Evolutionary conservation across 768 basidiomycete genomes (phyloP), one percentile per base, ranked within the genome.

Genomic region (Mycena haematopus): DNA sequence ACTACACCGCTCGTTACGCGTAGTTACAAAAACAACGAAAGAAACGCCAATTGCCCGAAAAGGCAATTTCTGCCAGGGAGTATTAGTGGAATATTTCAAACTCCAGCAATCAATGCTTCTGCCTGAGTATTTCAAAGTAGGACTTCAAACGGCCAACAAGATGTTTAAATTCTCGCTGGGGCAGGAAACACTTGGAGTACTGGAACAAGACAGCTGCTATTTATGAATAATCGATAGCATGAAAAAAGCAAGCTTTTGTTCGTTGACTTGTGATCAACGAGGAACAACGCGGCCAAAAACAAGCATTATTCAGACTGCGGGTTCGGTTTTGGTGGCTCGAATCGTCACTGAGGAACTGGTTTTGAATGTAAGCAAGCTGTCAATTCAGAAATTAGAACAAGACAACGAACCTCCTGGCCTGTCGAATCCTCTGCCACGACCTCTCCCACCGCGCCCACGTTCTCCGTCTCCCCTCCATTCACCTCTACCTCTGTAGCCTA

Each of bases 391-490:
- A 15, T 7, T 2, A 19, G 36, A 3, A 33, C 31, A 14, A 36
- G 13, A 13, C 36, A 36, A 10, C 36, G 14, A 36, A 10, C 79
- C 67, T 47, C 65, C 60, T n/a, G n/a, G n/a, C 40, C 65, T 29
- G 58, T 22, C 65, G 35, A 24, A 17, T 35, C 31, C 49, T 15
- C 80, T 80, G 31, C 83, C 79, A 11, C 84, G 75, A 9, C 78
- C 78, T 54, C 82, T 70, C 25, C 79, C 75, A 46, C 79, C 77
- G 27, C 79, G 70, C 0, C 78, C 80, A 64, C 72, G 75, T 62
- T 79, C 76, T 22, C 81, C 81, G 11, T 77, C 78, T 45, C 79
- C 80, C 58, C 84, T 79, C 78, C 81, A 83, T 50, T 84, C 85
- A 29, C 83, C 80, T 58, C 79, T 53, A 17, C 65, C 65, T 45